These are phyloP conservation scores for Corchorus capsularis DNA, from an alignment of 345 rosid genomes.

Conservation along the genomic window DNA sequence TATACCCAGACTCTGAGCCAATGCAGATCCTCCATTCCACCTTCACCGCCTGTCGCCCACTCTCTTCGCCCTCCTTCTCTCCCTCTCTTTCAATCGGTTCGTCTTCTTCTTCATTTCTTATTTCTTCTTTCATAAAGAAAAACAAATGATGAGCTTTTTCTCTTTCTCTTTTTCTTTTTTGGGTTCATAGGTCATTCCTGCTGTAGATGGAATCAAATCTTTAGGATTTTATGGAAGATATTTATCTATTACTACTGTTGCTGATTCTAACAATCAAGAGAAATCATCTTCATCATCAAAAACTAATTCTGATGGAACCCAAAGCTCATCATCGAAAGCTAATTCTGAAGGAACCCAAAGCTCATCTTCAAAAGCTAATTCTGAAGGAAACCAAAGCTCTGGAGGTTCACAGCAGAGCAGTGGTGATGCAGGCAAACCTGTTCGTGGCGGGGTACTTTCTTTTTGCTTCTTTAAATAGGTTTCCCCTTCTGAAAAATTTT, in stretches of 20 bases:
- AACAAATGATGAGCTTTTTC: background rate
- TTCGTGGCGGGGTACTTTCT: slow-evolving; percentile 86
- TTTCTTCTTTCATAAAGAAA: background rate
- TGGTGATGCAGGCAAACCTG: slow-evolving; percentile 62
- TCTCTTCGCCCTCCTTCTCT: slow-evolving; percentile 26
- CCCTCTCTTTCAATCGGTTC: slow-evolving; percentile 43
- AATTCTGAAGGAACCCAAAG: slow-evolving; percentile 24
- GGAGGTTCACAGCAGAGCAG: slow-evolving; percentile 55
- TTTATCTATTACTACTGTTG: slow-evolving; percentile 34
- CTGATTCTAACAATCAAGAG: slow-evolving; percentile 30
- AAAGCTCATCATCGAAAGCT: slow-evolving; percentile 31
- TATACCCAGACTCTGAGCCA: slow-evolving; percentile 23
- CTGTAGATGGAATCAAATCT: slow-evolving; percentile 34
- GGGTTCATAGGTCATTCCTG: slow-evolving; percentile 36
- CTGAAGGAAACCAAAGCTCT: slow-evolving; percentile 46
- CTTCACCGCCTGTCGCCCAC: slow-evolving; percentile 29
- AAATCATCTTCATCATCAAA: background rate
- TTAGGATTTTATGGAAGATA: slow-evolving; percentile 36
- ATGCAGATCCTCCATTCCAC: slow-evolving; percentile 23
- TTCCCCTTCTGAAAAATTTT: background rate
- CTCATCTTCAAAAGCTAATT: no score
- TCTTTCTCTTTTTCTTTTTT: background rate
- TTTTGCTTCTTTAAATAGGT: background rate
- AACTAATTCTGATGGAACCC: slow-evolving; percentile 42
- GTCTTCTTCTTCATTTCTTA: slow-evolving; percentile 14